phyloP scores from a whole-genome alignment of 352 stramenopile genomes.

The Pythium volutum region DNA sequence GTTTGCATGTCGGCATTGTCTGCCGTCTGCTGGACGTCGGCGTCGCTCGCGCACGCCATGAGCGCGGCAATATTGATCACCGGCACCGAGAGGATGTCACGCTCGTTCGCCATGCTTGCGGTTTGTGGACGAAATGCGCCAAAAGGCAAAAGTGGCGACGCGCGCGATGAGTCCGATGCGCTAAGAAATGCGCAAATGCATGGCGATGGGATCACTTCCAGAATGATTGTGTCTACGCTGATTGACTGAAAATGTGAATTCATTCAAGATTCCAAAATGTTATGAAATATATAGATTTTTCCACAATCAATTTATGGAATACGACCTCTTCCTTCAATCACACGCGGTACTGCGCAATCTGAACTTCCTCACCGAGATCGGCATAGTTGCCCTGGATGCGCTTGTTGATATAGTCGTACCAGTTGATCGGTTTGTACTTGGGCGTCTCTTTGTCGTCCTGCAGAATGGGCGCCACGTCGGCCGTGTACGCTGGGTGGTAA shows the following conservation, averaged over 20 bases:
- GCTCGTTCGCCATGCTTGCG: conserved; percentile 7
- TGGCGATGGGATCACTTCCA: background rate
- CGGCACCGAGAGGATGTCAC: conserved; percentile 32
- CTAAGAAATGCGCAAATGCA: background rate
- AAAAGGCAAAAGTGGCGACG: background rate
- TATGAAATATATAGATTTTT: background rate
- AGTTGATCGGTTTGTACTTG: conserved; percentile 76
- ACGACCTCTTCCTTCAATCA: background rate
- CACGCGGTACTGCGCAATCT: conserved; percentile 76
- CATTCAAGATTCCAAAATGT: background rate
- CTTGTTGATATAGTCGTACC: conserved; percentile 82
- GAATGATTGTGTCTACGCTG: background rate
- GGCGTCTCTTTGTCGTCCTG: conserved; percentile 29
- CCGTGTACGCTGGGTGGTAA: conserved; percentile 59
- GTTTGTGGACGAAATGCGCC: conserved; percentile 1
- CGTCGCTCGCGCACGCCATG: conserved; percentile 36
- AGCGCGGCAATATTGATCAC: conserved; percentile 50
- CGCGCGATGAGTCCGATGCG: no score
- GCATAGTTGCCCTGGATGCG: conserved; percentile 90
- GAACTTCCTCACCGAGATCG: conserved; percentile 89
- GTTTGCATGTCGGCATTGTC: conserved; percentile 18
- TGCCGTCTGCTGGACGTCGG: conserved; percentile 25
- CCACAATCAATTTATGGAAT: conserved; percentile 4
- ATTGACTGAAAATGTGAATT: background rate
- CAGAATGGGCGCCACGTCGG: conserved; percentile 57